phyloP scores from a whole-genome alignment of 2,329 filamentous ascomycete species.

The Alternaria arborescens region DNA sequence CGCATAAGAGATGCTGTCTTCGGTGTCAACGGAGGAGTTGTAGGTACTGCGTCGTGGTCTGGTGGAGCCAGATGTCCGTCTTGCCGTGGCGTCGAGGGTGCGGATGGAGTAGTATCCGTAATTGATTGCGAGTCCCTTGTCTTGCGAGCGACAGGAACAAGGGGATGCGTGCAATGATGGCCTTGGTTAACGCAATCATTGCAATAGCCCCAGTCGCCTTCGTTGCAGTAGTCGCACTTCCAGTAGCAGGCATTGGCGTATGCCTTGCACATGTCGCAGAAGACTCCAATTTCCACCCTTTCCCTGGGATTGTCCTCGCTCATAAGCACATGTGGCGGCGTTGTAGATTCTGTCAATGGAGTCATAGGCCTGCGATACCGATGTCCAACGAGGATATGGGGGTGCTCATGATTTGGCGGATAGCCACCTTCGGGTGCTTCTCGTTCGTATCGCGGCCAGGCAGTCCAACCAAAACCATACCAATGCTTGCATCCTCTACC shows the following conservation, averaged over 20 bases:
- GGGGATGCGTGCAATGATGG: slow-evolving; percentile 79
- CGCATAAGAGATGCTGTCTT: slow-evolving; percentile 55
- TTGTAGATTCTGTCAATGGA: slow-evolving; percentile 32
- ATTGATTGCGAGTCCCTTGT: slow-evolving; percentile 24
- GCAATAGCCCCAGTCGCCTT: slow-evolving; percentile 95
- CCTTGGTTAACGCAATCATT: slow-evolving; percentile 86
- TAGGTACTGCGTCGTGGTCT: slow-evolving; percentile 35
- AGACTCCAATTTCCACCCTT: slow-evolving; percentile 79
- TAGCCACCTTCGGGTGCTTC: slow-evolving; percentile 54
- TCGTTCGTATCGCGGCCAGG: slow-evolving; percentile 70
- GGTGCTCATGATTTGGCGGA: slow-evolving; percentile 54
- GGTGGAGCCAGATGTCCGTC: slow-evolving; percentile 35
- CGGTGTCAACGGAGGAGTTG: slow-evolving; percentile 52
- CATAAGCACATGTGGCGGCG: slow-evolving; percentile 45
- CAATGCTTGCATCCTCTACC: slow-evolving; percentile 83
- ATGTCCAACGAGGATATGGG: slow-evolving; percentile 62
- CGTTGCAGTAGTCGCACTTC: slow-evolving; percentile 86
- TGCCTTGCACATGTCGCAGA: slow-evolving; percentile 78
- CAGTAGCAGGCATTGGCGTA: slow-evolving; percentile 87
- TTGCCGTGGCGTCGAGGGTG: slow-evolving; percentile 28
- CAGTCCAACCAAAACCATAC: slow-evolving; percentile 84
- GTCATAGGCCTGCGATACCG: slow-evolving; percentile 51
- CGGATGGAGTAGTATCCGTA: slow-evolving; percentile 18
- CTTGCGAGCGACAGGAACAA: slow-evolving; percentile 77
- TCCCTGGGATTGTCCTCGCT: slow-evolving; percentile 73